phyloP scores from a whole-genome alignment of 805 yeast genomes.

The Hanseniaspora jakobsenii region DNA sequence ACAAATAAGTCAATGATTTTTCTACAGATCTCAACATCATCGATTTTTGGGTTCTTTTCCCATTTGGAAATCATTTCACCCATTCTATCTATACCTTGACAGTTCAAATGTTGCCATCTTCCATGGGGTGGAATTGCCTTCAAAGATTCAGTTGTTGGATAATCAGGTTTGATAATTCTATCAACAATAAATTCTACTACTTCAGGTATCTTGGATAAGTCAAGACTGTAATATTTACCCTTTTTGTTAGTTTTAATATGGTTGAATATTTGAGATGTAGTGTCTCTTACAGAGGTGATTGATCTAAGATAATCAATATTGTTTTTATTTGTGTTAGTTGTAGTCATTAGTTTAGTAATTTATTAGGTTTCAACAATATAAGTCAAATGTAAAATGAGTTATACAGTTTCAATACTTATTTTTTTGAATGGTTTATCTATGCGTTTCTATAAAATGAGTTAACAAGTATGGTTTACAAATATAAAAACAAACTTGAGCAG shows the following conservation, averaged over 20 bases:
- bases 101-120: constrained; percentile 54
- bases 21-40: constrained; percentile 37
- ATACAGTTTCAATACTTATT: too few relatives aligned
- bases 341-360: constrained; percentile 3
- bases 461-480: too few relatives aligned
- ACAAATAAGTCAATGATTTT: constrained; percentile 47
- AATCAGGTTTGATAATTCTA: constrained; percentile 36
- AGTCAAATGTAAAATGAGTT: too few relatives aligned
- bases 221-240: constrained; percentile 33
- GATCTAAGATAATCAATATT: constrained; percentile 31
- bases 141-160: constrained; percentile 30
- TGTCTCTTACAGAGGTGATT: constrained; percentile 46
- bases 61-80: constrained; percentile 33
- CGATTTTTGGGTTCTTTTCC: constrained; percentile 25
- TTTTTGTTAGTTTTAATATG: constrained; percentile 29
- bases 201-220: constrained; percentile 31
- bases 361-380: too few relatives aligned
- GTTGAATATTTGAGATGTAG: constrained; percentile 34
- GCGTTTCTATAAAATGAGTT: too few relatives aligned
- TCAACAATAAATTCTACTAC: constrained; percentile 36
- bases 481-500: too few relatives aligned
- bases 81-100: constrained; percentile 37
- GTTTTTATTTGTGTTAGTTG: not conserved
- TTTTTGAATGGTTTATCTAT: too few relatives aligned
- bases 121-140: constrained; percentile 51